Percentiles rank a stretch among this genome's conserved stretches.
phyloP scores from a whole-genome alignment of 768 basidiomycete species.

The Lyophyllum semitale region DNA sequence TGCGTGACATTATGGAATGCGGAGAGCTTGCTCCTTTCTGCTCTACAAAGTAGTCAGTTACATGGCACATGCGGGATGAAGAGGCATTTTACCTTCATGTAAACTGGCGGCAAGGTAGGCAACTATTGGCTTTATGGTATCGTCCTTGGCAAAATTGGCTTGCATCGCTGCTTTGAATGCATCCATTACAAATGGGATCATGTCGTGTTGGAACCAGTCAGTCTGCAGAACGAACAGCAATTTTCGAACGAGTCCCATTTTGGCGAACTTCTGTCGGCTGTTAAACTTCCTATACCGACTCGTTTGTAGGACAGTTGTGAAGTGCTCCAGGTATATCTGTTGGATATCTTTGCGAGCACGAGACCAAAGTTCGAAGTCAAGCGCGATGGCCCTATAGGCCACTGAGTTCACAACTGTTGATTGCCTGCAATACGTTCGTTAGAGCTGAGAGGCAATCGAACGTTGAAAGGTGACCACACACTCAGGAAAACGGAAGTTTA shows the following conservation, averaged over 20 bases:
- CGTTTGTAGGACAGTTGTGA: constrained; percentile 67
- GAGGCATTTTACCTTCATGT: constrained; percentile 53
- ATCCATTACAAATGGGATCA: constrained; percentile 51
- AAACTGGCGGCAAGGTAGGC: constrained; percentile 85
- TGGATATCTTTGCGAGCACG: constrained; percentile 73
- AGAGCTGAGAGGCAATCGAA: not conserved
- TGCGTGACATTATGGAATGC: constrained; percentile 54
- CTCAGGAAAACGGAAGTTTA: constrained; percentile 84
- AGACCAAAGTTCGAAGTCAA: constrained; percentile 93
- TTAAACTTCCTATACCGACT: constrained; percentile 83
- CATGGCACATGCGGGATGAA: not conserved
- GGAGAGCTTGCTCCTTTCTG: constrained; percentile 43
- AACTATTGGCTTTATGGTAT: constrained; percentile 81
- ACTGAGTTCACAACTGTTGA: constrained; percentile 83
- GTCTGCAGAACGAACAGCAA: constrained; percentile 83
- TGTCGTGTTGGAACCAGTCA: constrained; percentile 67
- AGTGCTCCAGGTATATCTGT: constrained; percentile 78
- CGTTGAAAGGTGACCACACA: constrained; percentile 33
- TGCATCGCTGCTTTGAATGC: constrained; percentile 63
- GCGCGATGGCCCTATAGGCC: constrained; percentile 80
- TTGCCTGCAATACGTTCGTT: constrained; percentile 41
- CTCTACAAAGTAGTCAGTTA: constrained; percentile 20
- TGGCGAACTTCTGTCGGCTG: constrained; percentile 67
- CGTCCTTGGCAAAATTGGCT: constrained; percentile 70
- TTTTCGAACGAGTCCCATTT: constrained; percentile 70